These are phyloP conservation scores for Ogataea salicorniae DNA, from an alignment of 805 yeast genomes.

Conservation along the genomic window DNA sequence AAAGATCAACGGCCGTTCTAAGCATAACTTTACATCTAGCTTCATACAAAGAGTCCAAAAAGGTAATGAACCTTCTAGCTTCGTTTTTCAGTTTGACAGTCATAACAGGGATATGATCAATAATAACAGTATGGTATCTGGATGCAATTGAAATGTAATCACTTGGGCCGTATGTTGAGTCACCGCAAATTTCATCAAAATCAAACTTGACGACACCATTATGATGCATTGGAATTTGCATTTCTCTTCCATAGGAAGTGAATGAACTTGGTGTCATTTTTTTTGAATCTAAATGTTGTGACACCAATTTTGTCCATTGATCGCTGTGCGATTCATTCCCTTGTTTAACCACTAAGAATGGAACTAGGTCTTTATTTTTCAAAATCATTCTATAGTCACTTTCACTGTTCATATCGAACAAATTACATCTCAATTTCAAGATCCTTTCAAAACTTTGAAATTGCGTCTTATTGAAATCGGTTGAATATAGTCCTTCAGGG, in stretches of 20 bases:
- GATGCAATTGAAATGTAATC: conserved; percentile 69
- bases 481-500: conserved; percentile 67
- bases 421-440: conserved; percentile 52
- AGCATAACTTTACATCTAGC: conserved; percentile 56
- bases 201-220: conserved; percentile 43
- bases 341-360: conserved; percentile 32
- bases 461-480: conserved; percentile 54
- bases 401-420: conserved; percentile 55
- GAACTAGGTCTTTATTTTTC: conserved; percentile 19
- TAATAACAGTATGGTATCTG: conserved; percentile 47
- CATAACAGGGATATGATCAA: conserved; percentile 59
- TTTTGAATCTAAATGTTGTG: conserved; percentile 8
- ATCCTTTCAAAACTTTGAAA: conserved; percentile 54
- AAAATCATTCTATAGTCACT: conserved; percentile 49
- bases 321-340: conserved; percentile 22
- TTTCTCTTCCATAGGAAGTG: conserved; percentile 51
- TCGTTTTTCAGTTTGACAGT: conserved; percentile 56
- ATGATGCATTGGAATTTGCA: conserved; percentile 38
- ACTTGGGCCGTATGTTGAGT: conserved; percentile 51
- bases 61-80: conserved; percentile 61
- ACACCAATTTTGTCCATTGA: conserved; percentile 34
- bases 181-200: conserved; percentile 51
- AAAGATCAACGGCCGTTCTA: conserved; percentile 44
- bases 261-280: conserved; percentile 26
- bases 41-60: conserved; percentile 67